A percentile compares a stretch with the other conserved stretches of the same genome.
phyloP scores from a whole-genome alignment of 768 basidiomycete genomes.

The Symmetrospora coprosmae region DNA sequence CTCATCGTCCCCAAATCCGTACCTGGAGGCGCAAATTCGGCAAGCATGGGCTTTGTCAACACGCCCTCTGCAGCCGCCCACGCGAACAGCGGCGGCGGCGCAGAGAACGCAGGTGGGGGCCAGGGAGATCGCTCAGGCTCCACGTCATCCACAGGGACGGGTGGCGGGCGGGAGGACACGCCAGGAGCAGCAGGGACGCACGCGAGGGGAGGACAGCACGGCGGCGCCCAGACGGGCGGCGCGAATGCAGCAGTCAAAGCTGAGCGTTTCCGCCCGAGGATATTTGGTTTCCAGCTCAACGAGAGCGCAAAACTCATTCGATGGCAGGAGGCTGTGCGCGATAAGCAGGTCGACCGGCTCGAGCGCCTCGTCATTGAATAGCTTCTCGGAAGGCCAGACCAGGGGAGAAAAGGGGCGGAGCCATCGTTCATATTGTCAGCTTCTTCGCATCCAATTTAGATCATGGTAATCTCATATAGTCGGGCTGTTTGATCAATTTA shows the following conservation, averaged over 20 bases:
- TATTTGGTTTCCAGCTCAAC: constrained; percentile 92
- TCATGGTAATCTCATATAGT: too few species aligned
- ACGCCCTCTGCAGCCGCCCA: constrained; percentile 15
- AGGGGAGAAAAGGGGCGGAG: too few species aligned
- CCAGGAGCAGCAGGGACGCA: constrained; percentile 4
- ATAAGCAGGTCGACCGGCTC: constrained; percentile 36
- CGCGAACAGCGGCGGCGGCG: constrained; percentile 34
- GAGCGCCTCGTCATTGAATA: constrained; percentile 12
- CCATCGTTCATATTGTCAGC: too few species aligned
- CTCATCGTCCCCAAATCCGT: constrained; percentile 69
- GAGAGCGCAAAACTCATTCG: constrained; percentile 83
- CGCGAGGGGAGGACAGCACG: constrained; percentile 7
- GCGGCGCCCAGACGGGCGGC: constrained; percentile 42
- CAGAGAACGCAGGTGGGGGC: constrained; percentile 31
- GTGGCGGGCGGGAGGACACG: background rate
- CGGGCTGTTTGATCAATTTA: too few species aligned
- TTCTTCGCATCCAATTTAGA: too few species aligned
- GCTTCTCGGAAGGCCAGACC: too few species aligned
- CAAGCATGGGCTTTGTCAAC: constrained; percentile 26
- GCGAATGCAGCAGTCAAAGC: constrained; percentile 72
- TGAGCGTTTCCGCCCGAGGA: constrained; percentile 78
- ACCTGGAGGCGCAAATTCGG: constrained; percentile 23
- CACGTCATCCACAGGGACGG: constrained; percentile 38
- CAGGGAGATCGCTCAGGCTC: constrained; percentile 35
- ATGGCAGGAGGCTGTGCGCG: constrained; percentile 88